Conservation (phyloP, 2,329 filamentous ascomycete species). For the Alternaria angustiovoidea region DNA sequence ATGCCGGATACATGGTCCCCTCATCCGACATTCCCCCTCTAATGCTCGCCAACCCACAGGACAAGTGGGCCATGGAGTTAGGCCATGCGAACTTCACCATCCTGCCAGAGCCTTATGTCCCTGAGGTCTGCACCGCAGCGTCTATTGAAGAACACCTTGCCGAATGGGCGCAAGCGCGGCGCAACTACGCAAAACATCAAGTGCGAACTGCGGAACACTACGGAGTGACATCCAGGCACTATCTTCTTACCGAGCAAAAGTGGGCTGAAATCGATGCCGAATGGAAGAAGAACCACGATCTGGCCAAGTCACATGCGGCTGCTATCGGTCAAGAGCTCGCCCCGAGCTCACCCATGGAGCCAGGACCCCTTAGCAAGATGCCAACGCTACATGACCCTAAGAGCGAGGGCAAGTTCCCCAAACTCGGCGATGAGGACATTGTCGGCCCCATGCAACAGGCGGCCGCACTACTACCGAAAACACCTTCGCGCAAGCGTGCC, state of each 20-base stretch:
- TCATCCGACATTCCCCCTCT: conserved; percentile 69
- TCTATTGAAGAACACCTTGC: conserved; percentile 71
- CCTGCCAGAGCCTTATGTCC: conserved; percentile 78
- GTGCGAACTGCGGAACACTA: conserved; percentile 91
- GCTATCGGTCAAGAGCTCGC: conserved; percentile 44
- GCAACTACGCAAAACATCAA: conserved; percentile 89
- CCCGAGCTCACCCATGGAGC: conserved; percentile 56
- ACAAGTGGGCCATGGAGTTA: conserved; percentile 84
- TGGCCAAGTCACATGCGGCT: conserved; percentile 60
- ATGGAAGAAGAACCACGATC: conserved; percentile 77
- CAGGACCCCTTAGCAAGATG: conserved; percentile 68
- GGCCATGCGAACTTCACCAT: conserved; percentile 96
- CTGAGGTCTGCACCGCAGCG: conserved; percentile 67
- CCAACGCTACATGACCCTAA: conserved; percentile 72
- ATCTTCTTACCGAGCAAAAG: conserved; percentile 84
- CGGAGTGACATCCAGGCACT: conserved; percentile 87
- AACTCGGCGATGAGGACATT: conserved; percentile 88
- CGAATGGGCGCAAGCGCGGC: conserved; percentile 83
- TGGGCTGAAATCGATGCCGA: conserved; percentile 80
- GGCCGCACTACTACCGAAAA: conserved; percentile 49
- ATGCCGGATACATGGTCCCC: conserved; percentile 57
- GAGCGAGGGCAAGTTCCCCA: conserved; percentile 82
- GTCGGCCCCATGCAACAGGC: conserved; percentile 79
- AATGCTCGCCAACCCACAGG: conserved; percentile 72
- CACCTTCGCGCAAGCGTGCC: conserved; percentile 47